Base-by-base conservation (phyloP, 2,329 filamentous ascomycete genomes). In the Sclerotinia glacialis region DNA sequence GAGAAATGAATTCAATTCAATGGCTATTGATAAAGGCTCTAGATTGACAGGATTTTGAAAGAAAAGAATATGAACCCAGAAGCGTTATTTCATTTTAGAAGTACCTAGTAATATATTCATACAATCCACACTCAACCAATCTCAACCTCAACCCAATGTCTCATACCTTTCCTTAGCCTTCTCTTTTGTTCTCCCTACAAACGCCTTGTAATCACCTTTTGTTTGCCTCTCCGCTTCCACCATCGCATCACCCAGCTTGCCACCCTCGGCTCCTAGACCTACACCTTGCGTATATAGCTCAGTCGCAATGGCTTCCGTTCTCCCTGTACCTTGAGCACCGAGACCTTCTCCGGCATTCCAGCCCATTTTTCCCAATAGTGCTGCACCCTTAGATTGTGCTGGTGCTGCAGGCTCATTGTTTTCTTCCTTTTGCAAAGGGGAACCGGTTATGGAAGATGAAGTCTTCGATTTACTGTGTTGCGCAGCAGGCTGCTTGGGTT, bases 321-420 rank as follows among this genome's bases (percentile, higher is more conserved):
- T 82, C 0, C 89, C 89, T 7, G 82, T 82, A 7, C 85, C 86
- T 55, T 84, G 82, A 0, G 84, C 86, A 2, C 89, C 89, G 5
- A 91, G 79, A 0, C 89, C 88, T 66, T 83, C 81, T 11, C 89
- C 89, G 0, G 82, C 80, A 28, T 80, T 85, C 88, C 88, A 91
- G 34, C 89, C 89, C 85, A 90, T 89, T 79, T 91, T 91, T 49
- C 86, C 85, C 49, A 92, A 80, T 74, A 91, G 81, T 3, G 86
- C 85, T 0, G 86, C 86, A 16, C 88, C 88, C 76, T 89, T 90
- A 46, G 85, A 87, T 67, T 80, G 78, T 60, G 76, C 75, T 8
- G 81, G 77, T 9, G 75, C 67, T 1, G 74, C 67, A 6, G 71
- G 52, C 23, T 76, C 70, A 53, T 81, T 80, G 26, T 78, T 72